Percentiles rank a stretch among this genome's conserved stretches.
These are phyloP conservation scores for Alternaria novae-zelandiae DNA, from an alignment of 2,329 filamentous ascomycete species.

Conservation along the genomic window DNA sequence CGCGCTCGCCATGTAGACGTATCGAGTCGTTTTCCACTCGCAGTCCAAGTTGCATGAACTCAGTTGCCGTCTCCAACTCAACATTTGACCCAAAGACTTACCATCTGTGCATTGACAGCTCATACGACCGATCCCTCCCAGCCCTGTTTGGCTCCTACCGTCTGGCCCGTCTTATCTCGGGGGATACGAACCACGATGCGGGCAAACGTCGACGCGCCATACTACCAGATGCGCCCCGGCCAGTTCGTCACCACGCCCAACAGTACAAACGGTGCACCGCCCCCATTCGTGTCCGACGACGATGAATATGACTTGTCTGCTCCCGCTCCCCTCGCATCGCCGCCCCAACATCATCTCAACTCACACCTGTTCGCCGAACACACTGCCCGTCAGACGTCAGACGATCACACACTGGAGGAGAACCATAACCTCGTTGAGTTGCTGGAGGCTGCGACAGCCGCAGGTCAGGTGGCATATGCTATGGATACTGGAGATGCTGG, in stretches of 20 bases:
- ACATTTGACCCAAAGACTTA: slow-evolving; percentile 28
- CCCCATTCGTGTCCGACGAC: slow-evolving; percentile 24
- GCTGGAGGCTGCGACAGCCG: slow-evolving; percentile 47
- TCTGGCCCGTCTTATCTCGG: slow-evolving; percentile 15
- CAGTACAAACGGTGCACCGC: slow-evolving; percentile 29
- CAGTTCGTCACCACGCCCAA: slow-evolving; percentile 33
- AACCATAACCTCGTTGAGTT: slow-evolving; percentile 44
- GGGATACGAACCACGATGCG: slow-evolving; percentile 32
- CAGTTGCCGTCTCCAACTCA: slow-evolving; percentile 1
- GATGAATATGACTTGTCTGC: slow-evolving; percentile 29
- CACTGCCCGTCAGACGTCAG: slow-evolving; percentile 15
- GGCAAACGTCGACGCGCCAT: slow-evolving; percentile 41
- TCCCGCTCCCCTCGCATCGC: slow-evolving; percentile 16
- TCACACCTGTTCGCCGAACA: slow-evolving; percentile 23
- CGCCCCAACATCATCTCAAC: slow-evolving; percentile 19
- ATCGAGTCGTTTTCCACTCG: slow-evolving; percentile 18
- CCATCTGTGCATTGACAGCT: slow-evolving; percentile 23
- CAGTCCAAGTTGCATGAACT: not conserved
- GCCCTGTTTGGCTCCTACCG: slow-evolving; percentile 11
- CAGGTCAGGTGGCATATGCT: slow-evolving; percentile 29
- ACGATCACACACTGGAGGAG: slow-evolving; percentile 32
- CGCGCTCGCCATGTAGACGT: slow-evolving; percentile 6
- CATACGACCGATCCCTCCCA: not conserved
- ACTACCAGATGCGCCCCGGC: slow-evolving; percentile 41
- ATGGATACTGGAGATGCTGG: slow-evolving; percentile 17